Conservation (phyloP, 2,329 filamentous ascomycete species). For the Colletotrichum sp. region DNA sequence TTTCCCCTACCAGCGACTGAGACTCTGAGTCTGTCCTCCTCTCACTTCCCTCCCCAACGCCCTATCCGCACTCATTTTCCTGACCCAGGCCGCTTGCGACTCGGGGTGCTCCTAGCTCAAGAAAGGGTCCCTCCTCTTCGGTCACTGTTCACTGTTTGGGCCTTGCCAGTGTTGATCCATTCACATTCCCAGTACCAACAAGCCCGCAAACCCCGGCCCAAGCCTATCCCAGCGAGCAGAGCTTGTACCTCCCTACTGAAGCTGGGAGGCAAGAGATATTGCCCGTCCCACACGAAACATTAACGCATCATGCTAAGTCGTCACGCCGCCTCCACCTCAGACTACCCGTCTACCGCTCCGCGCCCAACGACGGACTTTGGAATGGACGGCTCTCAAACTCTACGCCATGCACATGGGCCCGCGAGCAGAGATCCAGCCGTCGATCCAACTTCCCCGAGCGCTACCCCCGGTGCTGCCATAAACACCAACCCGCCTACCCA, state of each 20-base stretch:
- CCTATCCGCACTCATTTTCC: not conserved
- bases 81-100: not conserved
- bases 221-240: slow-evolving; percentile 1
- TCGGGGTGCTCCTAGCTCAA: not conserved
- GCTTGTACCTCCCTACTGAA: not conserved
- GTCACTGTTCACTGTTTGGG: not conserved
- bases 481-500: slow-evolving; percentile 17
- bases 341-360: slow-evolving; percentile 27
- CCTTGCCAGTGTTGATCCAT: not conserved
- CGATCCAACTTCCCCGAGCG: slow-evolving; percentile 7
- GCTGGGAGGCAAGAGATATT: slow-evolving; percentile 10
- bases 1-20: not conserved
- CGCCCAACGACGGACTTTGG: slow-evolving; percentile 15
- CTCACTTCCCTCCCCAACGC: not conserved
- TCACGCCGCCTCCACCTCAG: slow-evolving; percentile 27
- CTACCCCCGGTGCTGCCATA: slow-evolving; percentile 1
- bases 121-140: not conserved
- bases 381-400: slow-evolving; percentile 18
- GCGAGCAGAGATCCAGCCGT: slow-evolving; percentile 3
- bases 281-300: slow-evolving; percentile 36
- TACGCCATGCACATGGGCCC: slow-evolving; percentile 14
- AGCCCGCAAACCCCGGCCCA: not conserved
- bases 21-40: not conserved
- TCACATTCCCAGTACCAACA: slow-evolving; percentile 1
- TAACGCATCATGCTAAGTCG: slow-evolving; percentile 43